A percentile compares a stretch with the other conserved stretches of the same genome.
These are phyloP conservation scores for Setomelanomma holmii DNA, from an alignment of 2,329 filamentous ascomycete species.

Conservation along the genomic window DNA sequence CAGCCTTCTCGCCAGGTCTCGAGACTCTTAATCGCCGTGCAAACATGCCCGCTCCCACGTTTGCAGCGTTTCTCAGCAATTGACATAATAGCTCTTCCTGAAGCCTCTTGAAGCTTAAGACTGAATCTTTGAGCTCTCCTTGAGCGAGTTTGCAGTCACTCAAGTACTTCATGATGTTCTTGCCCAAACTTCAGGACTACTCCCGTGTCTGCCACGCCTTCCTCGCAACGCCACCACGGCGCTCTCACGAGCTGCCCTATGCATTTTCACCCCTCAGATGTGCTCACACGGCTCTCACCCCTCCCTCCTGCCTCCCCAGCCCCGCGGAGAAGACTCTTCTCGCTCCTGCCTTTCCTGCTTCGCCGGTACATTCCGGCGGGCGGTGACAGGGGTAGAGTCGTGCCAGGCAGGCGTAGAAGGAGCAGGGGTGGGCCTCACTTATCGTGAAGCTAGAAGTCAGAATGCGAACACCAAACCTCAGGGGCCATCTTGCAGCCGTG, in stretches of 20 bases:
- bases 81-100: not conserved
- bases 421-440: not conserved
- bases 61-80: not conserved
- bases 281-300: not conserved
- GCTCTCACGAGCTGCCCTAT: not conserved
- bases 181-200: not conserved
- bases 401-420: not conserved
- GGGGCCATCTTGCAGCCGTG: constrained; percentile 17
- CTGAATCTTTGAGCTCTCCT: not conserved
- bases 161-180: not conserved
- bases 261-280: not conserved
- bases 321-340: not conserved
- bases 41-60: too few relatives aligned
- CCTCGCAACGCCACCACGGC: not conserved
- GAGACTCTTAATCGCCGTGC: too few relatives aligned
- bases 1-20: too few relatives aligned
- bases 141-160: not conserved
- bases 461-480: constrained; percentile 20
- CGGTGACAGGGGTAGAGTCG: constrained; percentile 11
- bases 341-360: constrained; percentile 8
- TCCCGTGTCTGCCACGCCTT: not conserved
- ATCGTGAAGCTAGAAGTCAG: not conserved
- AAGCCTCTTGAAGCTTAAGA: not conserved
- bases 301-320: not conserved
- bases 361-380: not conserved